Evolutionary conservation across 1,284 basidiomycete genomes (phyloP).

Genomic region (Ceratobasidium sp.): DNA sequence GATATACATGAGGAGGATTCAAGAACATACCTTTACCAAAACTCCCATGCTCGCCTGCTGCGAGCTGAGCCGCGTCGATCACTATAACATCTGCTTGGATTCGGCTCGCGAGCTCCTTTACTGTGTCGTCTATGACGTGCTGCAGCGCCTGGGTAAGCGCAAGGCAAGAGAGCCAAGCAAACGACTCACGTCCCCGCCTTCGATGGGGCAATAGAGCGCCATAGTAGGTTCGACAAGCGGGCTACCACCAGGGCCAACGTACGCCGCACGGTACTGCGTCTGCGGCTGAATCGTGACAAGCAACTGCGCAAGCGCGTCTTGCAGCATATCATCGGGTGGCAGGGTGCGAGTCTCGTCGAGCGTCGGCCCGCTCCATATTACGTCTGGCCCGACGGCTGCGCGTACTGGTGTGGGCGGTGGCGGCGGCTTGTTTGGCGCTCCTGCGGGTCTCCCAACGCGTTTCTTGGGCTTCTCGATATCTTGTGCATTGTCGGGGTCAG

Average conservation of each 20-base stretch:
- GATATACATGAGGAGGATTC: not conserved
- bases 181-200: constrained; percentile 68
- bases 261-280: constrained; percentile 77
- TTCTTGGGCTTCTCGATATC: constrained; percentile 23
- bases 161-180: not conserved
- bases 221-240: constrained; percentile 76
- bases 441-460: constrained; percentile 7
- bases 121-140: constrained; percentile 79
- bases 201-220: constrained; percentile 84
- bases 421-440: constrained; percentile 31
- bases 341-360: constrained; percentile 50
- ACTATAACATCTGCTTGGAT: constrained; percentile 82
- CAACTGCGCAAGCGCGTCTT: constrained; percentile 76
- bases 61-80: constrained; percentile 81
- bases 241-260: constrained; percentile 58
- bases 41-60: constrained; percentile 80
- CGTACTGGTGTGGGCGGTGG: constrained; percentile 11
- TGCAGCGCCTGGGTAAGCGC: not conserved
- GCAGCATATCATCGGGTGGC: constrained; percentile 69
- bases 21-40: constrained; percentile 73
- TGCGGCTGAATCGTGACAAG: constrained; percentile 80
- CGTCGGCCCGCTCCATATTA: constrained; percentile 19
- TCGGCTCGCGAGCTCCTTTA: constrained; percentile 75
- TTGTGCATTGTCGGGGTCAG: constrained; percentile 13
- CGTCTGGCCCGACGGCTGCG: constrained; percentile 19